phyloP scores from a whole-genome alignment of 1,284 basidiomycete species.

The Moesziomyces sp. region DNA sequence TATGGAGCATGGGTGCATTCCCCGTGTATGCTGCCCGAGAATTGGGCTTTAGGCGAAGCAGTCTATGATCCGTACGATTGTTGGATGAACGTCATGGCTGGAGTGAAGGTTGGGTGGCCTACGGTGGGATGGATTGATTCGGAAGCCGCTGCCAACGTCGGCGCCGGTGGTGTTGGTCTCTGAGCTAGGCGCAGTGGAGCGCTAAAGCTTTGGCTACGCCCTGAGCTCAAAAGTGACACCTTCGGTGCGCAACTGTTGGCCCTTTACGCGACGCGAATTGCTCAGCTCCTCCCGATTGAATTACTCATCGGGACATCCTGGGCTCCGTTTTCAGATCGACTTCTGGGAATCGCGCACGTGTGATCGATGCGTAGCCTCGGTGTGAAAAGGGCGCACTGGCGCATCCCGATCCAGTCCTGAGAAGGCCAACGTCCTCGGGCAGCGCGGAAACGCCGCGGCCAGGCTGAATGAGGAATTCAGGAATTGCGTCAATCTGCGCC shows the following conservation, averaged over 20 bases:
- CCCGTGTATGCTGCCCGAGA: neutral
- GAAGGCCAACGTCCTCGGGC: no score
- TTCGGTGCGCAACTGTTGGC: neutral
- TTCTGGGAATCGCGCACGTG: neutral
- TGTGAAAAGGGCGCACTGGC: no score
- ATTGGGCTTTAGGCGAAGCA: no score
- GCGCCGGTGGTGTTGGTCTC: neutral
- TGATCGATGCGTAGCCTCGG: neutral
- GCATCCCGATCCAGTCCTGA: no score
- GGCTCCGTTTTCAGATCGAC: neutral
- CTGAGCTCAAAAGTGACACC: neutral
- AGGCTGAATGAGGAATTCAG: neutral
- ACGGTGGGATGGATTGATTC: no score
- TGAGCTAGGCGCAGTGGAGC: neutral
- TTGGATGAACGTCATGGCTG: no score
- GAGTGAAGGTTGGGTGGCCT: no score
- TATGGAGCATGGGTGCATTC: constrained; percentile 28
- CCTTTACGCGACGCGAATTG: neutral
- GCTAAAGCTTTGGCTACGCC: neutral
- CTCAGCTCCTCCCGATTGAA: neutral
- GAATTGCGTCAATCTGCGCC: neutral
- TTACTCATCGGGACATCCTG: neutral
- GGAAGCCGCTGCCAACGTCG: neutral
- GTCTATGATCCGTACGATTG: no score
- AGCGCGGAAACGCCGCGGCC: neutral